Conservation (phyloP, 2,329 filamentous ascomycete genomes). For the Monosporascus cannonballus region DNA sequence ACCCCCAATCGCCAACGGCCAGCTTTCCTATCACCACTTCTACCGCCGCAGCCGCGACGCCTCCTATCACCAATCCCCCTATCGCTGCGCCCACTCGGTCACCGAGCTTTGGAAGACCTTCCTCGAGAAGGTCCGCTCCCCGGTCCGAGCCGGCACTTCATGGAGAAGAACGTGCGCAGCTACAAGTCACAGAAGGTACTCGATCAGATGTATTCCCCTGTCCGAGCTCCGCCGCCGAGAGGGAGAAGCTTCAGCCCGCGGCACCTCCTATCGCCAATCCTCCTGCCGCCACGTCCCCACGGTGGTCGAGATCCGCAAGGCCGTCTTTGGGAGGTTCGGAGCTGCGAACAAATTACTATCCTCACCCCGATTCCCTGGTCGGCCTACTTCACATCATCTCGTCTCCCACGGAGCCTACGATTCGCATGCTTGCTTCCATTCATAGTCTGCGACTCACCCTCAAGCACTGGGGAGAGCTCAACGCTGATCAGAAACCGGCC, state of each 20-base stretch:
- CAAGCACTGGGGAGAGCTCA: constrained; percentile 78
- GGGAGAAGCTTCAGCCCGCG: no score
- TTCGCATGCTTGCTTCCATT: constrained; percentile 87
- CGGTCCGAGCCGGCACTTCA: constrained; percentile 71
- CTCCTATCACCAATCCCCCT: constrained; percentile 68
- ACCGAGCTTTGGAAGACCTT: constrained; percentile 31
- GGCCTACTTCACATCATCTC: constrained; percentile 84
- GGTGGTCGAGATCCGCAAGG: no score
- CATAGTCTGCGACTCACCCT: constrained; percentile 76
- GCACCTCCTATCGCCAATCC: no score
- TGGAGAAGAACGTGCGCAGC: constrained; percentile 58
- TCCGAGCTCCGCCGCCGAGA: no score
- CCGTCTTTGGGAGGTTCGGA: constrained; percentile 36
- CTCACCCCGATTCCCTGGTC: constrained; percentile 74
- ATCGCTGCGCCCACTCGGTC: constrained; percentile 53
- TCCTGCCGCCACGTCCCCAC: no score
- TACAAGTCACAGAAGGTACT: constrained; percentile 69
- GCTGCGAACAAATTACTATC: constrained; percentile 91
- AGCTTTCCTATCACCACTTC: constrained; percentile 59
- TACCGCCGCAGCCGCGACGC: constrained; percentile 54
- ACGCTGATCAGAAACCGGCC: constrained; percentile 68
- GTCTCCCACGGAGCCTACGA: constrained; percentile 63
- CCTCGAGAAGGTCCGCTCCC: no score
- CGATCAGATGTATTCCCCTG: constrained; percentile 60
- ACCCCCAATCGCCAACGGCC: constrained; percentile 46